These are phyloP conservation scores for Colletotrichum godetiae DNA, from an alignment of 2,329 filamentous ascomycete species.

Conservation along the genomic window DNA sequence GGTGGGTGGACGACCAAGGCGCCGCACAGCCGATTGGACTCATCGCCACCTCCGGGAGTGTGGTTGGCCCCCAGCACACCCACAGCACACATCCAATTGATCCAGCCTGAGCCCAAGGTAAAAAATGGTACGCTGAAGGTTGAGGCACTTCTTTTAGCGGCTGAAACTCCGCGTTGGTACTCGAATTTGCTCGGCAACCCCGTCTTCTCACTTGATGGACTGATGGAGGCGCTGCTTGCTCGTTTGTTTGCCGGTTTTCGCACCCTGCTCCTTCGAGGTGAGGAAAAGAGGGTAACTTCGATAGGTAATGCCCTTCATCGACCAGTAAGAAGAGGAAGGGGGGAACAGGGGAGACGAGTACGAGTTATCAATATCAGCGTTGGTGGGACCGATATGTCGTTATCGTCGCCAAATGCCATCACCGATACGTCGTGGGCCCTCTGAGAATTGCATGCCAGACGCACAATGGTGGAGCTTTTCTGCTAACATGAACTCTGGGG, in stretches of 20 bases:
- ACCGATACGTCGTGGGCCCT: slow-evolving; percentile 31
- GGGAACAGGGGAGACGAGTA: slow-evolving; percentile 21
- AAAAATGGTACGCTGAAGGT: slow-evolving; percentile 26
- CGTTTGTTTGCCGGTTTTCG: slow-evolving; percentile 2
- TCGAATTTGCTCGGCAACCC: slow-evolving; percentile 16
- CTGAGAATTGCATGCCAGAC: slow-evolving; percentile 26
- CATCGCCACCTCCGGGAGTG: slow-evolving; percentile 19
- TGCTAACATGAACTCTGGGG: slow-evolving; percentile 10
- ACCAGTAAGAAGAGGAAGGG: slow-evolving; percentile 15
- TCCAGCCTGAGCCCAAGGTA: background rate
- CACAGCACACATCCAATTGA: background rate
- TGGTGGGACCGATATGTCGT: slow-evolving; percentile 29
- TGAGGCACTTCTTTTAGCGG: slow-evolving; percentile 21
- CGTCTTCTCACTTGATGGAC: slow-evolving; percentile 5
- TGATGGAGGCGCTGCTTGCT: background rate
- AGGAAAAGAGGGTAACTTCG: slow-evolving; percentile 4
- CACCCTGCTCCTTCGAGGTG: slow-evolving; percentile 12
- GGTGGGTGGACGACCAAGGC: background rate
- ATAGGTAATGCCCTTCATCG: background rate
- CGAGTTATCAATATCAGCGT: background rate
- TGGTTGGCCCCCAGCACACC: slow-evolving; percentile 6
- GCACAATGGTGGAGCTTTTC: slow-evolving; percentile 22
- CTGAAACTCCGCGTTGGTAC: background rate
- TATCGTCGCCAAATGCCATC: slow-evolving; percentile 34
- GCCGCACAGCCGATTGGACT: background rate